A percentile compares a stretch with the other conserved stretches of the same genome.
phyloP scores from a whole-genome alignment of 306 rosid genomes.

The Cicer yamashitae region DNA sequence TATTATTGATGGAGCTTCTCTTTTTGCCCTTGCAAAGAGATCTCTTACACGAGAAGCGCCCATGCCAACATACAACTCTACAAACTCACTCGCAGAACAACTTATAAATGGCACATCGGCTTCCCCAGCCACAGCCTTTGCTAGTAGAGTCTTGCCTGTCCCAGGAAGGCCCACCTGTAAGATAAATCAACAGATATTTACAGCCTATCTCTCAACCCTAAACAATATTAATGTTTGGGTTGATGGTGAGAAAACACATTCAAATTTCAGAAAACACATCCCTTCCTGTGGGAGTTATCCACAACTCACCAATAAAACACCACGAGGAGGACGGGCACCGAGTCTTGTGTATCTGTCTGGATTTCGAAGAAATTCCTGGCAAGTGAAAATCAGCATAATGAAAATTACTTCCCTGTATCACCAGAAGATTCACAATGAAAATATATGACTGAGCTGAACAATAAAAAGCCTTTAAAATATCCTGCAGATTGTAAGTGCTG shows the following conservation, averaged over 20 bases:
- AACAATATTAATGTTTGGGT: slow-evolving; percentile 6
- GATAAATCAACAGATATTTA: slow-evolving; percentile 46
- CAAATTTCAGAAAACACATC: slow-evolving; percentile 36
- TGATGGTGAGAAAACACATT: neutral
- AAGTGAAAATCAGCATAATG: slow-evolving; percentile 47
- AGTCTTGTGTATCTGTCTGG: slow-evolving; percentile 80
- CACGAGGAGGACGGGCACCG: slow-evolving; percentile 99
- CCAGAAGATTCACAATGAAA: slow-evolving; percentile 31
- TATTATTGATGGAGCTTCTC: slow-evolving; percentile 94
- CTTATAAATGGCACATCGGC: slow-evolving; percentile 98
- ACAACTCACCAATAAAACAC: slow-evolving; percentile 87
- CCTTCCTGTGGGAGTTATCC: slow-evolving; percentile 18
- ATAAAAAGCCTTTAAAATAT: slow-evolving; percentile 38
- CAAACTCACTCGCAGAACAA: slow-evolving; percentile 99
- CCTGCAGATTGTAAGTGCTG: slow-evolving; percentile 25
- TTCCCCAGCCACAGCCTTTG: slow-evolving; percentile 99
- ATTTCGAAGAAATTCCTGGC: slow-evolving; percentile 94
- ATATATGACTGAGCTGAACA: slow-evolving; percentile 7
- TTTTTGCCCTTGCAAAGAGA: slow-evolving; percentile 96
- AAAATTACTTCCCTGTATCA: slow-evolving; percentile 38
- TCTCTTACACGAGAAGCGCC: slow-evolving; percentile 99
- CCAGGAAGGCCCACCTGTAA: slow-evolving; percentile 99
- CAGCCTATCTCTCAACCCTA: slow-evolving; percentile 33
- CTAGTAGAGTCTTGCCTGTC: slow-evolving; percentile 98
- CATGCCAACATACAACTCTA: slow-evolving; percentile 98